Conservation (phyloP, 805 yeast genomes). For the Starmerella bombicola region DNA sequence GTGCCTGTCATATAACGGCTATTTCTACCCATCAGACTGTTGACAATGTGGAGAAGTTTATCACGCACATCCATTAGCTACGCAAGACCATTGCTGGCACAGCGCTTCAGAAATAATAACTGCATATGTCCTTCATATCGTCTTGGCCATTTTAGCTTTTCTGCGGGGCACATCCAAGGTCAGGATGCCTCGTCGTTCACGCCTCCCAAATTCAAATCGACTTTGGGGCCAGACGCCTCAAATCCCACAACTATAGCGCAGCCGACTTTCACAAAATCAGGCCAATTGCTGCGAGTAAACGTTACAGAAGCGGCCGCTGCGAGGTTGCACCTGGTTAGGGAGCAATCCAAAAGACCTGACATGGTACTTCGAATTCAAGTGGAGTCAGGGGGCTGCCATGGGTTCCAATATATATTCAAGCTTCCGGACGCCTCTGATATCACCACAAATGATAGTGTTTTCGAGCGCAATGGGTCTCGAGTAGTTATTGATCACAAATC, state of each 20-base stretch:
- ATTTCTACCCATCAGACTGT: too few relatives aligned
- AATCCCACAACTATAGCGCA: constrained; percentile 18
- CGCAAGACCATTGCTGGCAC: too few relatives aligned
- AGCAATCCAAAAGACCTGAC: constrained; percentile 43
- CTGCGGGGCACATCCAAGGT: too few relatives aligned
- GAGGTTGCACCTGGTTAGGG: constrained; percentile 43
- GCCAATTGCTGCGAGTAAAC: constrained; percentile 19
- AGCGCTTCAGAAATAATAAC: too few relatives aligned
- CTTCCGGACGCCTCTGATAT: constrained; percentile 37
- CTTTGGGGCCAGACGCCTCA: constrained; percentile 20
- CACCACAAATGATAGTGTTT: constrained; percentile 36
- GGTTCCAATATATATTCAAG: constrained; percentile 76
- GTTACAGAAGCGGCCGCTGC: constrained; percentile 21
- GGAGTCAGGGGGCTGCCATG: constrained; percentile 97
- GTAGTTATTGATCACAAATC: constrained; percentile 72
- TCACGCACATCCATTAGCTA: too few relatives aligned
- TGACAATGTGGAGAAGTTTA: too few relatives aligned
- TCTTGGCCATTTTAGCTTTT: too few relatives aligned
- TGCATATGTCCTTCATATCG: too few relatives aligned
- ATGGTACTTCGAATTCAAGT: constrained; percentile 63
- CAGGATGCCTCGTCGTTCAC: too few relatives aligned
- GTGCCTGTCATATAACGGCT: too few relatives aligned
- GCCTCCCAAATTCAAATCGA: constrained; percentile 4
- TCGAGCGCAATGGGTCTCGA: constrained; percentile 55
- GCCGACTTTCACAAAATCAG: constrained; percentile 19